Conservation (phyloP, 2,329 filamentous ascomycete genomes). For the Corinectria fuckeliana region DNA sequence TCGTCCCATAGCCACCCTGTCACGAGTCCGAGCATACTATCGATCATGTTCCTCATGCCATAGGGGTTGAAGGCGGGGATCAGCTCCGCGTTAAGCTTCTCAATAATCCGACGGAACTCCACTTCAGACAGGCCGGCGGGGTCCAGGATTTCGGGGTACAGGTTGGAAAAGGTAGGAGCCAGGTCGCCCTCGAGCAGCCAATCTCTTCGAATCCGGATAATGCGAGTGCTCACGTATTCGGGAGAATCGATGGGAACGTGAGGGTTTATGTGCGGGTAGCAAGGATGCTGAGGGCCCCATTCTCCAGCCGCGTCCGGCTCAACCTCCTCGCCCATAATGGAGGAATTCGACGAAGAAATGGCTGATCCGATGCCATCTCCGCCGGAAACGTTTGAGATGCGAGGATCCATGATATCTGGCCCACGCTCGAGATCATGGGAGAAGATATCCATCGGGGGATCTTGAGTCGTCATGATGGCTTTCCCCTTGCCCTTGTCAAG, state of each 20-base stretch:
- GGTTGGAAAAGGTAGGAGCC: slow-evolving; percentile 90
- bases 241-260: slow-evolving; percentile 82
- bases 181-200: slow-evolving; percentile 91
- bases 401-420: slow-evolving; percentile 51
- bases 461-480: slow-evolving; percentile 52
- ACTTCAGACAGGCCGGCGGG: slow-evolving; percentile 81
- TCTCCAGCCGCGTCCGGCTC: slow-evolving; percentile 73
- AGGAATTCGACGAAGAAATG: slow-evolving; percentile 63
- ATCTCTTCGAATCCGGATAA: slow-evolving; percentile 90
- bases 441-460: slow-evolving; percentile 46
- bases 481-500: slow-evolving; percentile 60
- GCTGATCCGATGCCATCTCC: slow-evolving; percentile 61
- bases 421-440: slow-evolving; percentile 64
- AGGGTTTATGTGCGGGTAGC: slow-evolving; percentile 90
- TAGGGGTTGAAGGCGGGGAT: slow-evolving; percentile 82
- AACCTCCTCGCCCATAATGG: slow-evolving; percentile 69
- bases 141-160: slow-evolving; percentile 95
- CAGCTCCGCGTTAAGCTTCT: slow-evolving; percentile 81
- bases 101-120: slow-evolving; percentile 83
- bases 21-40: slow-evolving; percentile 77
- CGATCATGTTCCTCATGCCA: slow-evolving; percentile 76
- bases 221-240: slow-evolving; percentile 78
- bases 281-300: slow-evolving; percentile 95
- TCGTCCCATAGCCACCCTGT: slow-evolving; percentile 98
- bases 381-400: slow-evolving; percentile 56